These are phyloP conservation scores for Mycena vulgaris DNA, from an alignment of 768 basidiomycete genomes.

Conservation along the genomic window DNA sequence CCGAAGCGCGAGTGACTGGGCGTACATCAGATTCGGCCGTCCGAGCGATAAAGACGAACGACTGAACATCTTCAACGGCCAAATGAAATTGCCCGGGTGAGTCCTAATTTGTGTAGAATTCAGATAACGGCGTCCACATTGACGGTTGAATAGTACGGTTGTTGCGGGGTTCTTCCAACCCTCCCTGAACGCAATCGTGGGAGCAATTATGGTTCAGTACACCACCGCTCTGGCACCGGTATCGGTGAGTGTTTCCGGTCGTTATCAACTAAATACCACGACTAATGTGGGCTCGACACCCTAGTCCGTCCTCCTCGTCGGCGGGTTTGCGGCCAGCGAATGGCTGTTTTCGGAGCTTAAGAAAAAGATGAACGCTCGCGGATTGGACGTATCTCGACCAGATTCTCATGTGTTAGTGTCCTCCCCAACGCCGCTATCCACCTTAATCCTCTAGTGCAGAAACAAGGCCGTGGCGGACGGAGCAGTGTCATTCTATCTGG, in stretches of 20 bases:
- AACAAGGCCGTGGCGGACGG: slow-evolving; percentile 36
- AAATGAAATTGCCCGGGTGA: slow-evolving; percentile 59
- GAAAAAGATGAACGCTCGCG: slow-evolving; percentile 51
- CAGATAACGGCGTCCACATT: neutral
- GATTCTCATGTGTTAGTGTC: slow-evolving; percentile 68
- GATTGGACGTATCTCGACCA: slow-evolving; percentile 63
- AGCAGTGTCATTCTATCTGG: slow-evolving; percentile 31
- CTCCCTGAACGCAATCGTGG: slow-evolving; percentile 53
- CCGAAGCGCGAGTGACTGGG: slow-evolving; percentile 52
- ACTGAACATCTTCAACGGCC: slow-evolving; percentile 61
- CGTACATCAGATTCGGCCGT: slow-evolving; percentile 65
- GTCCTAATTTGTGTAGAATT: slow-evolving; percentile 12
- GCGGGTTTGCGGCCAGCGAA: slow-evolving; percentile 72
- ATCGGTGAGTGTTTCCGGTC: slow-evolving; percentile 42
- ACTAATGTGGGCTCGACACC: neutral
- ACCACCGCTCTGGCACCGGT: slow-evolving; percentile 47
- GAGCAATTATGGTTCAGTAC: slow-evolving; percentile 48
- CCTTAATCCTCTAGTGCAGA: neutral
- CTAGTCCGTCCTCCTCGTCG: slow-evolving; percentile 66
- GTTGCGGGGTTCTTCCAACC: slow-evolving; percentile 58
- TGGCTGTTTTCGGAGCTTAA: slow-evolving; percentile 65
- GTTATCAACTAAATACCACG: neutral
- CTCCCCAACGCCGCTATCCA: neutral
- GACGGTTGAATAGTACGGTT: slow-evolving; percentile 43
- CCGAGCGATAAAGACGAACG: slow-evolving; percentile 56